These are phyloP conservation scores for Phytophthora rubi DNA, from an alignment of 352 stramenopile genomes.

Conservation along the genomic window DNA sequence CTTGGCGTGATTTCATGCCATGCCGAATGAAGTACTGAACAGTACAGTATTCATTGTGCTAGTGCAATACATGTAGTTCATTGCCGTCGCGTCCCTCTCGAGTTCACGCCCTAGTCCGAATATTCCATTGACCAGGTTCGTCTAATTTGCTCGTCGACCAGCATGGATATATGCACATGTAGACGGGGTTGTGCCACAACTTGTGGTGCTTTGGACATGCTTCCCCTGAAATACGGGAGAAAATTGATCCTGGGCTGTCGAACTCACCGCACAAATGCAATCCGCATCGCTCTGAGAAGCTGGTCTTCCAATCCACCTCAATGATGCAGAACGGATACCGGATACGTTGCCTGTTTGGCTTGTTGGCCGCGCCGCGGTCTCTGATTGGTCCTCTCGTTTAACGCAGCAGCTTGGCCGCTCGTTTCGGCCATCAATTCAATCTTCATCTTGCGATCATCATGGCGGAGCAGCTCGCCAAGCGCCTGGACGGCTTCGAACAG, in stretches of 20 bases:
- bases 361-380: constrained; percentile 2
- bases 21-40: no score
- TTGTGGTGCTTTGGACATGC: no score
- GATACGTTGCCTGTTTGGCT: neutral
- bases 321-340: constrained; percentile 4
- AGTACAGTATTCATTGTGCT: no score
- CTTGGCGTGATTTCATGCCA: neutral
- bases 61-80: no score
- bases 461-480: constrained; percentile 64
- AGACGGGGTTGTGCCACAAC: no score
- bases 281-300: neutral
- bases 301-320: constrained; percentile 18
- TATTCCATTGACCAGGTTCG: no score
- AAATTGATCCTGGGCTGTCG: neutral
- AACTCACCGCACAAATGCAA: neutral
- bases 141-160: no score
- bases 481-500: constrained; percentile 76
- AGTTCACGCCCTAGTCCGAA: no score
- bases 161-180: no score
- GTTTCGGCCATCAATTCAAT: constrained; percentile 27
- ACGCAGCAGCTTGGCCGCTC: constrained; percentile 3
- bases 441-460: constrained; percentile 35
- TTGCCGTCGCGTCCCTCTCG: no score
- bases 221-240: no score
- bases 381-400: constrained; percentile 28